phyloP scores from a whole-genome alignment of 352 stramenopile species.

The Peronospora farinosa region DNA sequence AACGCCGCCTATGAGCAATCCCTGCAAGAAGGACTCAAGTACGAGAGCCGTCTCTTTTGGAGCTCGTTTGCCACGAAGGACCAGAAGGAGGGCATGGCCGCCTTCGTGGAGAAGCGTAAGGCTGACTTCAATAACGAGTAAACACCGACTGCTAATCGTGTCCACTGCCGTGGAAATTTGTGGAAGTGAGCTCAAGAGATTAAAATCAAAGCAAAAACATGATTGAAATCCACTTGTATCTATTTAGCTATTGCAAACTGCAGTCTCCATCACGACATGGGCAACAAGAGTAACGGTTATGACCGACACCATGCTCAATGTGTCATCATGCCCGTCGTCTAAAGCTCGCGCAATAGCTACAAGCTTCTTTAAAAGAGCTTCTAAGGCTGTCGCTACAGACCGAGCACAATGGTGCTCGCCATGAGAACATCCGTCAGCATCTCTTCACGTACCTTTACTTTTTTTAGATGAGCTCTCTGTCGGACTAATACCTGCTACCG shows the following conservation, averaged over 20 bases:
- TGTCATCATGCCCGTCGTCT: slow-evolving; percentile 1
- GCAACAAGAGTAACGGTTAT: not conserved
- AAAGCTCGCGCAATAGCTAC: not conserved
- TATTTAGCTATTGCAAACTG: slow-evolving; percentile 4
- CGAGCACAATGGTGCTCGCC: not conserved
- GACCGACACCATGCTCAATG: not conserved
- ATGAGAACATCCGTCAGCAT: slow-evolving; percentile 16
- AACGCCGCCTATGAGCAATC: slow-evolving; percentile 91
- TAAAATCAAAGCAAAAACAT: not conserved
- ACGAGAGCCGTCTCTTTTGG: slow-evolving; percentile 97
- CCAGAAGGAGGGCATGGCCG: slow-evolving; percentile 94
- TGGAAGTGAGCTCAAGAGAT: not conserved
- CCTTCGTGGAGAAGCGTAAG: slow-evolving; percentile 96
- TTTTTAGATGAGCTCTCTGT: slow-evolving; percentile 26
- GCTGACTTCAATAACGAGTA: slow-evolving; percentile 93
- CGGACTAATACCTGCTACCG: not conserved
- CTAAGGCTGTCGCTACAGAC: slow-evolving; percentile 6
- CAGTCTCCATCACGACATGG: slow-evolving; percentile 3
- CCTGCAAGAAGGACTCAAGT: slow-evolving; percentile 92
- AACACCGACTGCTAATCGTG: slow-evolving; percentile 8
- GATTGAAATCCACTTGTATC: not conserved
- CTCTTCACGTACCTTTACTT: slow-evolving; percentile 37
- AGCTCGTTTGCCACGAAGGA: slow-evolving; percentile 94
- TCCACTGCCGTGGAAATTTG: not conserved
- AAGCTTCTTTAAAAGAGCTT: not conserved